Evolutionary conservation across 139 green algal species (phyloP), one percentile per base, ranked within the genome.

Genomic region (Chlamydomonas incerta): DNA sequence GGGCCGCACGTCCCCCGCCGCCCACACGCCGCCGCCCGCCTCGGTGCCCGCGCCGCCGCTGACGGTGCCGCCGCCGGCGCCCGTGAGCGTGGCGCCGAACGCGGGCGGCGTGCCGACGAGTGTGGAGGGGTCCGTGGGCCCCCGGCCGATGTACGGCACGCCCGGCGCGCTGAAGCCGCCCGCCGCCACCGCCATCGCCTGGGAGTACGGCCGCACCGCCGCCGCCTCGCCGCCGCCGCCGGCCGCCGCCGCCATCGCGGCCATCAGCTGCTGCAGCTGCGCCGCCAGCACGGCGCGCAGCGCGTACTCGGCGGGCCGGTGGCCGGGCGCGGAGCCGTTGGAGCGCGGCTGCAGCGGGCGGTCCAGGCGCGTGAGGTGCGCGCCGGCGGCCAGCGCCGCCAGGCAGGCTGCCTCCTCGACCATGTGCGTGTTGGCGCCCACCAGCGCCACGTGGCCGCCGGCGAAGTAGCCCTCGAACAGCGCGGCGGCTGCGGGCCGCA

Each of bases 381-480:
- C 79, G 24, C 79, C 79, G 2, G 63, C 31, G 31, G 31, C 47
- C 46, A 85, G 66, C 31, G 79, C 79, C 50, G 79, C 79, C 21
- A 85, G 79, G 46, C 65, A 21, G 13, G 47, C 79, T 3, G 79
- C n/a, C 37, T 75, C 46, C 63, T 76, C 79, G 46, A 76, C 26
- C 79, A 85, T 75, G 15, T 31, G 29, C 6, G n/a, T 75, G 63
- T 85, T 85, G 47, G 24, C 24, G 31, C 79, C 79, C 28, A 86
- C 68, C 52, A 86, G 35, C 35, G 52, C 50, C 11, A 86, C 68
- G 68, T 86, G 71, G 33, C 80, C 80, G 33, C 80, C 68, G 28
- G 0, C 50, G 35, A 86, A 86, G 80, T 72, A 86, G 31, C 80
- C 80, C 17, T 29, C 68, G 6, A 20, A 60, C 80, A 86, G 80